Conservation (phyloP, 352 stramenopile species). For the Phytophthora idaei region DNA sequence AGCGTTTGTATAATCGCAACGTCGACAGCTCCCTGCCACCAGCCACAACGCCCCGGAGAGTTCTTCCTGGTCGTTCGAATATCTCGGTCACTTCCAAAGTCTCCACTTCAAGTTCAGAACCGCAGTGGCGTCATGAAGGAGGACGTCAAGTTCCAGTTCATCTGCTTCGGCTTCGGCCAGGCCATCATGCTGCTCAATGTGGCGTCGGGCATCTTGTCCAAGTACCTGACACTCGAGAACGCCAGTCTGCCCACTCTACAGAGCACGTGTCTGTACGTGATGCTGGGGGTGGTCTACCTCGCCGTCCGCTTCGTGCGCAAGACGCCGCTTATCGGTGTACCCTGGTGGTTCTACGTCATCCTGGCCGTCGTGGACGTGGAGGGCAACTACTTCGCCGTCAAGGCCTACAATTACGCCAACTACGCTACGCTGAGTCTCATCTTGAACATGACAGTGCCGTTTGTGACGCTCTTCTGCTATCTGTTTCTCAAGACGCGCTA, state of each 20-base stretch:
- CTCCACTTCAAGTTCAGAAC: constrained; percentile 16
- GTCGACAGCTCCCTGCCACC: constrained; percentile 16
- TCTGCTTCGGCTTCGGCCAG: constrained; percentile 73
- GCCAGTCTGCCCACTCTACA: constrained; percentile 65
- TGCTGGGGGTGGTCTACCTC: constrained; percentile 57
- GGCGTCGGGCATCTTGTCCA: constrained; percentile 56
- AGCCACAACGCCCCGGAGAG: neutral
- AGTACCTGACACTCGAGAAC: constrained; percentile 61
- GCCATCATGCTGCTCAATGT: constrained; percentile 73
- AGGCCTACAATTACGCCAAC: constrained; percentile 77
- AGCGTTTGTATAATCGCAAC: constrained; percentile 22
- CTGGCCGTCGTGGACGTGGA: constrained; percentile 66
- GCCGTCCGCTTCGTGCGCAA: constrained; percentile 43
- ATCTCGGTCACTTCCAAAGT: constrained; percentile 18
- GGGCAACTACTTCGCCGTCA: constrained; percentile 76
- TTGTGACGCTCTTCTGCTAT: constrained; percentile 71
- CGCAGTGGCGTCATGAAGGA: constrained; percentile 18
- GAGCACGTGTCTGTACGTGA: constrained; percentile 61
- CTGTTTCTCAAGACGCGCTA: constrained; percentile 76
- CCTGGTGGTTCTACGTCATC: constrained; percentile 70
- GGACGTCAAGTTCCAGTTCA: constrained; percentile 47
- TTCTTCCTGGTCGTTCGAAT: constrained; percentile 8
- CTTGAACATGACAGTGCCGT: constrained; percentile 73
- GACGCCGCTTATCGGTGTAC: constrained; percentile 40
- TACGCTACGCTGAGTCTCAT: constrained; percentile 69